phyloP scores from a whole-genome alignment of 176 grass and related monocot species.

The Oryza officinalis region DNA sequence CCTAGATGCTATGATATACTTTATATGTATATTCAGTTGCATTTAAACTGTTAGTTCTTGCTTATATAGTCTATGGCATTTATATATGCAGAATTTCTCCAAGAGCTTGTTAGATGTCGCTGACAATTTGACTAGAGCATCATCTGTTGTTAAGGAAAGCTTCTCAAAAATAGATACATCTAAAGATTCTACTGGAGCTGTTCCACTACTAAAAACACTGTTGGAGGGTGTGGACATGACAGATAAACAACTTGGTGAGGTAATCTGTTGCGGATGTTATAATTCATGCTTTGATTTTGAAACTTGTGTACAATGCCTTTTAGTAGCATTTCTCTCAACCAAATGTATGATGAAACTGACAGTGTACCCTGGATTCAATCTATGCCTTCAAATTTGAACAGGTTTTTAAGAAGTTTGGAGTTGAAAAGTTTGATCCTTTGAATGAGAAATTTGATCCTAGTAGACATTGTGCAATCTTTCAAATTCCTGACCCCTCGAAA shows the following conservation, averaged over 20 bases:
- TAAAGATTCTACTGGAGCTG: slow-evolving; percentile 69
- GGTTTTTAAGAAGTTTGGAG: slow-evolving; percentile 74
- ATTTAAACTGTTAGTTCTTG: neutral
- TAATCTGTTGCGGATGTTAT: slow-evolving; percentile 18
- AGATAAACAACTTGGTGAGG: slow-evolving; percentile 76
- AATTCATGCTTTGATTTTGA: neutral
- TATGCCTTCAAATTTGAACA: slow-evolving; percentile 30
- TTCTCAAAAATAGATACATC: slow-evolving; percentile 64
- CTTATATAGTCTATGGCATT: neutral
- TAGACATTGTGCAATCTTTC: slow-evolving; percentile 63
- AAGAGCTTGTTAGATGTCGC: slow-evolving; percentile 76
- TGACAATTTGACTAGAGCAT: slow-evolving; percentile 65
- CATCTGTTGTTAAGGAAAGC: slow-evolving; percentile 70
- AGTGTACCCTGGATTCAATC: neutral
- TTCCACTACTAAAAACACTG: slow-evolving; percentile 61
- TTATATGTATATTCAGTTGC: neutral
- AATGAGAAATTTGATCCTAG: slow-evolving; percentile 68
- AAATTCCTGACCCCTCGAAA: slow-evolving; percentile 59
- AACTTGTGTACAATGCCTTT: neutral
- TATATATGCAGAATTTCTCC: slow-evolving; percentile 53
- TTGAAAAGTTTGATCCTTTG: slow-evolving; percentile 61
- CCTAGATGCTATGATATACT: neutral
- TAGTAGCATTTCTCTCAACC: neutral
- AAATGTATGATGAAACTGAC: neutral
- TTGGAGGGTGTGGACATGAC: slow-evolving; percentile 81